phyloP scores from a whole-genome alignment of 2,329 filamentous ascomycete species.

The Pseudogymnoascus sp. region DNA sequence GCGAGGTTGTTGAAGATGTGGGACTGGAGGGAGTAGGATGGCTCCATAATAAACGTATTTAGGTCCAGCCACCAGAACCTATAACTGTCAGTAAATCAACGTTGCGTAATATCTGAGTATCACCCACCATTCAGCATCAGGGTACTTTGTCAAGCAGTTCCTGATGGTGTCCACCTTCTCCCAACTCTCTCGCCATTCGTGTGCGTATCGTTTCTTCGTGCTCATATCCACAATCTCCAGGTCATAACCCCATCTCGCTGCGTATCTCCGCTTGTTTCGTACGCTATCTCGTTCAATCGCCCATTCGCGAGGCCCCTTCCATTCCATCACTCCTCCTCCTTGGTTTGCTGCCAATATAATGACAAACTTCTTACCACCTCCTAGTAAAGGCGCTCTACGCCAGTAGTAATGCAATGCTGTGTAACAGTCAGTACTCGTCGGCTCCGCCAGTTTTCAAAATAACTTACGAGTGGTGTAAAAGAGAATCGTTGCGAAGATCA shows the following conservation, averaged over 20 bases:
- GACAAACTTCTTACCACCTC: slow-evolving; percentile 85
- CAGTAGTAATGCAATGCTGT: slow-evolving; percentile 47
- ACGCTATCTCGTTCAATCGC: slow-evolving; percentile 95
- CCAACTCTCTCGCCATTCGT: slow-evolving; percentile 99
- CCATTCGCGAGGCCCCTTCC: slow-evolving; percentile 97
- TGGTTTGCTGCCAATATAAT: slow-evolving; percentile 90
- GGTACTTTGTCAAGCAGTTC: slow-evolving; percentile 84
- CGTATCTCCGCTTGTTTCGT: slow-evolving; percentile 89
- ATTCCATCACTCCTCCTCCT: slow-evolving; percentile 96
- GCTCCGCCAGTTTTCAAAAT: slow-evolving; percentile 5
- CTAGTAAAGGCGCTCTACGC: slow-evolving; percentile 64
- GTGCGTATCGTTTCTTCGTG: slow-evolving; percentile 95
- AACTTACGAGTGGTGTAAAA: slow-evolving; percentile 70
- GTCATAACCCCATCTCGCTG: slow-evolving; percentile 83
- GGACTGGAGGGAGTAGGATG: slow-evolving; percentile 76
- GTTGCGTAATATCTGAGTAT: neutral
- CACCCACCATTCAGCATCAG: slow-evolving; percentile 86
- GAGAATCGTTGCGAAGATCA: slow-evolving; percentile 55
- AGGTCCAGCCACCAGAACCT: slow-evolving; percentile 99
- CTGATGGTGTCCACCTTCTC: slow-evolving; percentile 96
- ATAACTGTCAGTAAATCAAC: slow-evolving; percentile 25
- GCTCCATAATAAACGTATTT: slow-evolving; percentile 98
- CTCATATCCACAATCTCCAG: slow-evolving; percentile 97
- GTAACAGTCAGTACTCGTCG: slow-evolving; percentile 14
- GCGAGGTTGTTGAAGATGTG: slow-evolving; percentile 82